These are phyloP conservation scores for Gaertneriomyces sp. DNA, from an alignment of 192 early-diverging fungal species.

Conservation along the genomic window DNA sequence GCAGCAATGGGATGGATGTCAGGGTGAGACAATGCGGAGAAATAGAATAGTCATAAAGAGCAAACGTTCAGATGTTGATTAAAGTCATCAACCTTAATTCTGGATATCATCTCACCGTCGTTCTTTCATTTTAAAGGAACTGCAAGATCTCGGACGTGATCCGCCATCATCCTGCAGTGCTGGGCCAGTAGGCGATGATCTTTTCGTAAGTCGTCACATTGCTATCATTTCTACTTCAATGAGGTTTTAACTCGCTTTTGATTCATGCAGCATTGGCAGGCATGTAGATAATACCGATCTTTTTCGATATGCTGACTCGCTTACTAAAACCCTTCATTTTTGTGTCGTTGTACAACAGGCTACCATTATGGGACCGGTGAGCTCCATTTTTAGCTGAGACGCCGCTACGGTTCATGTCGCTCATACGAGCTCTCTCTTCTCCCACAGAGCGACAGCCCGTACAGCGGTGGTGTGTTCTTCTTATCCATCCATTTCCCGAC, in stretches of 20 bases:
- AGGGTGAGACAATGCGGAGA: too few relatives aligned
- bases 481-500: constrained; percentile 97
- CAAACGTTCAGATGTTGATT: too few relatives aligned
- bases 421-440: neutral
- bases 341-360: constrained; percentile 38
- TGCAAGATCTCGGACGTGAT: constrained; percentile 93
- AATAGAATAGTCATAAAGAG: too few relatives aligned
- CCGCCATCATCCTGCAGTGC: constrained; percentile 97
- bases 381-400: constrained; percentile 24
- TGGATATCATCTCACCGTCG: neutral
- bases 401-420: neutral
- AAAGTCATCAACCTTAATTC: too few relatives aligned
- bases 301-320: too few relatives aligned
- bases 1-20: too few relatives aligned
- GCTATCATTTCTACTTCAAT: neutral
- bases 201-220: constrained; percentile 43
- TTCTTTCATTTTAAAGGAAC: constrained; percentile 45
- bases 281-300: too few relatives aligned
- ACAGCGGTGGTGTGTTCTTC: constrained; percentile 93
- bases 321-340: too few relatives aligned
- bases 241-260: neutral
- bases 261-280: constrained; percentile 75
- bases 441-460: constrained; percentile 82
- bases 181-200: constrained; percentile 87
- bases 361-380: constrained; percentile 95